Evolutionary conservation across 257 asterid species (phyloP), one percentile per base, ranked within the genome.

Genomic region (Hygrophila difformis): DNA sequence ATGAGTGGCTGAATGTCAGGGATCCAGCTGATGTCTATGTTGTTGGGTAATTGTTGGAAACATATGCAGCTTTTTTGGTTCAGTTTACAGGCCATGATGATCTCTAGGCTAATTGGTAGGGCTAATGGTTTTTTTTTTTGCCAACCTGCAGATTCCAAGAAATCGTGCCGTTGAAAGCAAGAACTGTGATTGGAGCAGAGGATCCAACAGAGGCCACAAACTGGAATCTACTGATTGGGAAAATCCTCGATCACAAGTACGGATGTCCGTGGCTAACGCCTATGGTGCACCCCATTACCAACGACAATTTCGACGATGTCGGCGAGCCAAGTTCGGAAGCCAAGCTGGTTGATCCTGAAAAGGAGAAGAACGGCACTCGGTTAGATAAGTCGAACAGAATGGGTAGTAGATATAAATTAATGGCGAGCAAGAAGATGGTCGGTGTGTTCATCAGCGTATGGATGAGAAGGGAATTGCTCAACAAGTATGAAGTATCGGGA

Each of bases 361-460:
- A 57, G 53, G 75, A 54, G 20, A 59, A 39, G 48, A 42, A 49
- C 1, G 34, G 47, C 36, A 46, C 42, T 17, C 61, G 24, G 48
- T 36, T 18, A 0, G 61, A 62, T 53, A 47, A 57, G 47, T 34
- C 54, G 52, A 56, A 39, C 21, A 44, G 38, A 16, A 31, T 22
- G n/a, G n/a, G n/a, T 55, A 57, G 69, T 29, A 75, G 60, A 63
- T 87, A 80, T 64, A 78, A 60, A 59, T 55, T 83, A 54, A 60
- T 84, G 61, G 95, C 92, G 0, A 84, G 93, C 86, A 87, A 78
- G 78, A 87, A 81, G 74, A 83, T 87, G 97, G 97, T 84, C 18
- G 97, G 97, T 3, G 92, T 87, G 31, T 87, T 87, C 52, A 58
- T 87, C n/a, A 84, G 95, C 38, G 95, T 87, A 8, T 87, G 97